Percentiles rank a stretch among this genome's conserved stretches.
phyloP scores from a whole-genome alignment of 1,284 basidiomycete genomes.

The Pyrrhoderma noxium region DNA sequence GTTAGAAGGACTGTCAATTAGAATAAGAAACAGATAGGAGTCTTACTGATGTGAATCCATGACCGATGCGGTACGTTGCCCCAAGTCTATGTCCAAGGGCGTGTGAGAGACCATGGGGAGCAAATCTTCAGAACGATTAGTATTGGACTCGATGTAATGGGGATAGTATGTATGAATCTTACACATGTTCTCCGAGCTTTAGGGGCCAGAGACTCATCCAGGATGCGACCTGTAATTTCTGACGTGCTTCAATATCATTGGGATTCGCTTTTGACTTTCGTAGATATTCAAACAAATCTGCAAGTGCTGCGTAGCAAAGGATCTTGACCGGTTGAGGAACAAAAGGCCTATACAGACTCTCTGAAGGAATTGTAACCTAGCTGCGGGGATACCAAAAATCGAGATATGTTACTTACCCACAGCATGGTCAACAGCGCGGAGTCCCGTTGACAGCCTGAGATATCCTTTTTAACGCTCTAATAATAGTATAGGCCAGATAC shows the following conservation, averaged over 20 bases:
- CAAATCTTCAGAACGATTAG: conserved; percentile 28
- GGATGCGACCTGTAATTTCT: conserved; percentile 65
- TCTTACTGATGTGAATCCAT: conserved; percentile 71
- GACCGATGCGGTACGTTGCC: conserved; percentile 68
- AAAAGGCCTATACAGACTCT: conserved; percentile 59
- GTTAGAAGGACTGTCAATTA: not conserved
- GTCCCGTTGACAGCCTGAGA: conserved; percentile 66
- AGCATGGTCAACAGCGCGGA: conserved; percentile 74
- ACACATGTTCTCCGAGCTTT: conserved; percentile 40
- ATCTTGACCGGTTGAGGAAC: conserved; percentile 54
- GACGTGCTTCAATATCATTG: conserved; percentile 48
- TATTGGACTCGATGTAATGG: too few relatives aligned
- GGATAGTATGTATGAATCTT: too few relatives aligned
- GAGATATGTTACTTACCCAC: conserved; percentile 35
- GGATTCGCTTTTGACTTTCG: conserved; percentile 58
- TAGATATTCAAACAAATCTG: conserved; percentile 69
- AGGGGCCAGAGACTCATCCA: conserved; percentile 78
- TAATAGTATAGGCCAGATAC: not conserved
- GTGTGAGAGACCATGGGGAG: conserved; percentile 69
- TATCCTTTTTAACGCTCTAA: not conserved
- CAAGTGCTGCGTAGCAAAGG: conserved; percentile 59
- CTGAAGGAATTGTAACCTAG: conserved; percentile 29
- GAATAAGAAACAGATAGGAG: conserved; percentile 20
- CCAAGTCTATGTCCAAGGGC: conserved; percentile 70
- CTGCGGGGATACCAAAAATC: too few relatives aligned